Conservation (phyloP, 352 stramenopile species). For the Blastocystis sp. region DNA sequence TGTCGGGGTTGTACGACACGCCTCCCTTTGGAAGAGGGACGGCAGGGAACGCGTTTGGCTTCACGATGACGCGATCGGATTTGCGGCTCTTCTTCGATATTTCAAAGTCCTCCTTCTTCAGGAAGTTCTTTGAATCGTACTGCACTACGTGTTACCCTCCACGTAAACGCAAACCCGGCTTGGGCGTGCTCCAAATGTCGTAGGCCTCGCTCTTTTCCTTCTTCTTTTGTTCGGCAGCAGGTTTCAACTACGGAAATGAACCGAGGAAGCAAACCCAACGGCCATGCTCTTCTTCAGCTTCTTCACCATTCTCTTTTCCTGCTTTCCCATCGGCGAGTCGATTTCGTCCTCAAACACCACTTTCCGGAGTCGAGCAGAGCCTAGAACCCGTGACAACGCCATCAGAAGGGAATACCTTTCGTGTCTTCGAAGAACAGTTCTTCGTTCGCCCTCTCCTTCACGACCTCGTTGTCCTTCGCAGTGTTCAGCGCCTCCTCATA, state of each 20-base stretch:
- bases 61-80: background rate
- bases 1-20: slow-evolving; percentile 37
- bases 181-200: slow-evolving; percentile 8
- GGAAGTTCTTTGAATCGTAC: slow-evolving; percentile 35
- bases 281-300: slow-evolving; percentile 61
- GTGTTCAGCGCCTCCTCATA: slow-evolving; percentile 46
- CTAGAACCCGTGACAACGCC: background rate
- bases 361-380: slow-evolving; percentile 11
- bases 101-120: slow-evolving; percentile 33
- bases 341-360: slow-evolving; percentile 53
- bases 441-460: background rate
- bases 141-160: background rate
- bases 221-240: background rate
- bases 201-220: background rate
- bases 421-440: slow-evolving; percentile 44
- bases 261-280: background rate
- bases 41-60: slow-evolving; percentile 41
- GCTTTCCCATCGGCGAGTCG: background rate
- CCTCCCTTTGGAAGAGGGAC: slow-evolving; percentile 30
- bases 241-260: slow-evolving; percentile 16
- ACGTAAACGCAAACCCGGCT: background rate
- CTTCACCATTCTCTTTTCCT: slow-evolving; percentile 2
- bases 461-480: background rate
- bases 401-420: background rate
- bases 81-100: slow-evolving; percentile 45